Percentiles rank a stretch among this genome's conserved stretches.
Conservation (phyloP, 345 rosid genomes). For the Noccaea bulbosa region DNA sequence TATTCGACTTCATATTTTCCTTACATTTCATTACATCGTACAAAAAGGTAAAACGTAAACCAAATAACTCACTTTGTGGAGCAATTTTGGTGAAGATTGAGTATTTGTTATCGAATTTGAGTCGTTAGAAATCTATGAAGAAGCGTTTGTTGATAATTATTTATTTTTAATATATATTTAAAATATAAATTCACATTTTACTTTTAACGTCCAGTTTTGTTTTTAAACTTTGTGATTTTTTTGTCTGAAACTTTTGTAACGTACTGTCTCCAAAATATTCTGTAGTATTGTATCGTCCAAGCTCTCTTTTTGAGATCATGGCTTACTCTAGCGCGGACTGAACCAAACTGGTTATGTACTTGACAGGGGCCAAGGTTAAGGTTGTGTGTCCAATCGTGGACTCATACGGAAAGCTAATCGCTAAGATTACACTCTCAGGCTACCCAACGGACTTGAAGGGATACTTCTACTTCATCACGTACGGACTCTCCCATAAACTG, state of each 20-base stretch:
- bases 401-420: slow-evolving; percentile 51
- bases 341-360: slow-evolving; percentile 26
- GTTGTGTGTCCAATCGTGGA: slow-evolving; percentile 54
- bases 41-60: too few relatives aligned
- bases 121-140: too few relatives aligned
- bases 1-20: slow-evolving; percentile 2
- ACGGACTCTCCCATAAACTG: slow-evolving; percentile 34
- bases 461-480: slow-evolving; percentile 51
- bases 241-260: background rate
- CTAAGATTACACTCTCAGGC: slow-evolving; percentile 48
- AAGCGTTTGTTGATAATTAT: background rate
- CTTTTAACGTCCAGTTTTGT: background rate
- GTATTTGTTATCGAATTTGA: background rate
- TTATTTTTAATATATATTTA: background rate
- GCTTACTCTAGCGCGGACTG: slow-evolving; percentile 1
- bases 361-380: slow-evolving; percentile 56
- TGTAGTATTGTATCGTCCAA: background rate
- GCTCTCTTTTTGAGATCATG: background rate
- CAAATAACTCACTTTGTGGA: too few relatives aligned
- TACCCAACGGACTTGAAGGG: slow-evolving; percentile 56
- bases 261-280: background rate
- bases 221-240: background rate
- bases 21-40: slow-evolving; percentile 5
- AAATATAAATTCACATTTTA: slow-evolving; percentile 1
- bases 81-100: background rate